A percentile compares a stretch with the other conserved stretches of the same genome.
Conservation (phyloP, 176 grass and related monocot genomes). For the Avena atlantica region DNA sequence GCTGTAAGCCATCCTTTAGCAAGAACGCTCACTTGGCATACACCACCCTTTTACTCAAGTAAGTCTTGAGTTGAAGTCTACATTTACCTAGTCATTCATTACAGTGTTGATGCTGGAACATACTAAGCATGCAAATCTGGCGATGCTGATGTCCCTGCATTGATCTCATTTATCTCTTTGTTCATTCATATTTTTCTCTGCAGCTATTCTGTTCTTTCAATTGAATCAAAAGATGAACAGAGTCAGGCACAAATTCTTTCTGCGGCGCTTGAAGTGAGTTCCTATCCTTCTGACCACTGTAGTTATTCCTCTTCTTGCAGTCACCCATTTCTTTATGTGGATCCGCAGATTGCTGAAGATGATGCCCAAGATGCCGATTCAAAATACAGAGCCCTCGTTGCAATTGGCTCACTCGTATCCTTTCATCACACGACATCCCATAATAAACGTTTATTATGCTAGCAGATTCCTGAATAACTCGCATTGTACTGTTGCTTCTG, state of each 20-base stretch:
- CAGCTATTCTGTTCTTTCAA: slow-evolving; percentile 88
- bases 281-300: background rate
- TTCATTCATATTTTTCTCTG: background rate
- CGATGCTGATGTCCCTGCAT: slow-evolving; percentile 26
- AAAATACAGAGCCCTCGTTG: slow-evolving; percentile 84
- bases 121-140: background rate
- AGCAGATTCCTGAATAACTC: background rate
- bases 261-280: slow-evolving; percentile 76
- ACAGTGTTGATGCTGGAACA: background rate
- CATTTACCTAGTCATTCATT: slow-evolving; percentile 1
- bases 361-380: slow-evolving; percentile 77
- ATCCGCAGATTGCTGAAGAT: slow-evolving; percentile 85
- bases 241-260: slow-evolving; percentile 91
- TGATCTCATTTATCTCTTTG: background rate
- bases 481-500: background rate
- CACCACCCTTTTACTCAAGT: slow-evolving; percentile 92
- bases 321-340: slow-evolving; percentile 45
- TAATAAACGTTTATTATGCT: slow-evolving; percentile 9
- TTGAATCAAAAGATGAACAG: slow-evolving; percentile 88
- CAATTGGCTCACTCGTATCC: slow-evolving; percentile 95
- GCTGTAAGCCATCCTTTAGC: slow-evolving; percentile 71
- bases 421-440: slow-evolving; percentile 22
- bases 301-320: slow-evolving; percentile 2
- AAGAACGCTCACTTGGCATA: slow-evolving; percentile 91
- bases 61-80: slow-evolving; percentile 44